Evolutionary conservation across 805 yeast species (phyloP).

Genomic region (Kregervanrija fluxuum): DNA sequence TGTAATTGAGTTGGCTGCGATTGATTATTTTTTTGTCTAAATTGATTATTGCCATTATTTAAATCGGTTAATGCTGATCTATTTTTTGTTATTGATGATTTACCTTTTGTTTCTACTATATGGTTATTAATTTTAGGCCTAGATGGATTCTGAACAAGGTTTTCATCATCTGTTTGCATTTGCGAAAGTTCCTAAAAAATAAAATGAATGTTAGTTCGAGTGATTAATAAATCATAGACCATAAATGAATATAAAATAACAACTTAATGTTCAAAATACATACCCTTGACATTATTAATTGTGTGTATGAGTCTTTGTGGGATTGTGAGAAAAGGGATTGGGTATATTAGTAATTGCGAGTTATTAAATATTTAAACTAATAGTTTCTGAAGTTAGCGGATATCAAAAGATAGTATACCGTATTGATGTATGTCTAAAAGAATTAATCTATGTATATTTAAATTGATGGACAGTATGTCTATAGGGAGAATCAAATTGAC

Average conservation of each 20-base stretch:
- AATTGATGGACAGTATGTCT: no score
- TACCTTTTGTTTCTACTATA: constrained; percentile 4
- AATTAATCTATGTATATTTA: no score
- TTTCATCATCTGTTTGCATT: constrained; percentile 27
- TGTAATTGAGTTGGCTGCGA: constrained; percentile 35
- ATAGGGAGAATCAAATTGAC: no score
- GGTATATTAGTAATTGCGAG: no score
- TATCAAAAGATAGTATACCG: no score
- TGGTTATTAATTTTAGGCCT: constrained; percentile 9
- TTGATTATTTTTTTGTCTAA: constrained; percentile 20
- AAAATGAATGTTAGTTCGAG: constrained; percentile 1
- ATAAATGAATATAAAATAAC: not conserved
- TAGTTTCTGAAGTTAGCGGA: no score
- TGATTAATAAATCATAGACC: not conserved
- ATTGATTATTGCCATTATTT: constrained; percentile 12
- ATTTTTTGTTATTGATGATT: constrained; percentile 12
- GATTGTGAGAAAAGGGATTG: no score
- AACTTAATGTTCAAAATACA: constrained; percentile 1
- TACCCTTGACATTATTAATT: constrained; percentile 7
- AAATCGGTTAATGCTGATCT: constrained; percentile 25
- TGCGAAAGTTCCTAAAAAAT: constrained; percentile 16
- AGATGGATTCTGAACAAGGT: constrained; percentile 15
- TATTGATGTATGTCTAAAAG: no score
- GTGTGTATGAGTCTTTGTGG: not conserved
- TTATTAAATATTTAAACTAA: no score